Evolutionary conservation across 2,329 filamentous ascomycete genomes (phyloP), one percentile per base, ranked within the genome.

Genomic region (Exophiala bonariae): DNA sequence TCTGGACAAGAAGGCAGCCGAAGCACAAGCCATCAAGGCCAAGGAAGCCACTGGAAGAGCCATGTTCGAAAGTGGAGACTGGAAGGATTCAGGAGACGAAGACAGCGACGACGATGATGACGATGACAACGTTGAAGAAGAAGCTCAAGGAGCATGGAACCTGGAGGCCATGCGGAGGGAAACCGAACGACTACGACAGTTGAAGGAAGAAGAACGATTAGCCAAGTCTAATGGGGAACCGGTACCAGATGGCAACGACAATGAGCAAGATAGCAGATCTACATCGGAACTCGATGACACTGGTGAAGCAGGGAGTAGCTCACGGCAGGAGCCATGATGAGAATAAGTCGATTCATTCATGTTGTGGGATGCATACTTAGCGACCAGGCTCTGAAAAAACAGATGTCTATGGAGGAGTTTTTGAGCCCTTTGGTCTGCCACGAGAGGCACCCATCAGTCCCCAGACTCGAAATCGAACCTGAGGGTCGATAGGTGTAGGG

Each of bases 41-140:
- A 97, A 95, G 79, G 93, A 99, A 61, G 92, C 91, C 17, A 99
- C 93, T 16, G 93, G 93, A 62, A 83, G 91, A 72, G 89, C 90
- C 6, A 78, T 99, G 71, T 99, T 99, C 67, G 93, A 99, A 72
- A 93, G 90, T 68, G 93, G 93, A 62, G 91, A 95, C 67, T 99
- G 92, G 92, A 77, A 83, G 52, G 76, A 72, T 28, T 80, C 80
- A 19, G 80, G 80, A 34, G 80, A 80, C 37, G 84, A 85, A 28
- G 80, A 79, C 23, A 82, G 80, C 0, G 76, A 74, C 3, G 79
- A 79, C 3, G 77, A 79, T 11, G 82, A 82, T 14, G 83, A 83
- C 9, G 83, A 82, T 11, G 79, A 81, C 33, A 79, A 80, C n/a
- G 70, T n/a, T n/a, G n/a, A n/a, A n/a, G n/a, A n/a, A n/a, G 72